Evolutionary conservation across 148 eudicot genomes (phyloP).

Genomic region (Linanthus parryae): DNA sequence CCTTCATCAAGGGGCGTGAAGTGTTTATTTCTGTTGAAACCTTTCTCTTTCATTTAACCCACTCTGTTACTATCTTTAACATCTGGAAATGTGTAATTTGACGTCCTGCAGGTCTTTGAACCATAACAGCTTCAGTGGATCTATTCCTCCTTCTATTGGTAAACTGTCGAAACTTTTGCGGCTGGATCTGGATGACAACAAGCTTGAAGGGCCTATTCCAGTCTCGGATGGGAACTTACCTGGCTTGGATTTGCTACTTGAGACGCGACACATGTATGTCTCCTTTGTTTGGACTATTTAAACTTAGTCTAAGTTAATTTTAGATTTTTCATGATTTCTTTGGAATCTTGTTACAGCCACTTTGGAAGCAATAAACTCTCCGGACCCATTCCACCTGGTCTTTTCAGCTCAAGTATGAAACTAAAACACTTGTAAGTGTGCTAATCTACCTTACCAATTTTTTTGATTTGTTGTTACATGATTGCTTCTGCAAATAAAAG

Average conservation of each 20-base stretch:
- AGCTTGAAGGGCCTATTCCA: neutral
- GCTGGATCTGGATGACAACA: neutral
- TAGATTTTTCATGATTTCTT: too few species aligned
- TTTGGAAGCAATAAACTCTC: slow-evolving; percentile 65
- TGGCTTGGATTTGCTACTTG: neutral
- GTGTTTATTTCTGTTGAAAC: neutral
- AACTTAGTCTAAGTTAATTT: neutral
- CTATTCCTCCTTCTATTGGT: too few species aligned
- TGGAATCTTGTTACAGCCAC: too few species aligned
- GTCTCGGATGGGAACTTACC: neutral
- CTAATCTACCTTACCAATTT: too few species aligned
- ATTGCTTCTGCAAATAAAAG: too few species aligned
- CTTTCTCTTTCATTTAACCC: too few species aligned
- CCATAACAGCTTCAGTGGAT: neutral
- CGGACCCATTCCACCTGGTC: slow-evolving; percentile 50
- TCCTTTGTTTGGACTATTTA: neutral
- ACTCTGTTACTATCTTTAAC: too few species aligned
- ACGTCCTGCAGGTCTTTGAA: slow-evolving; percentile 3
- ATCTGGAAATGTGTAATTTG: too few species aligned
- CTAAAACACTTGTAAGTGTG: slow-evolving; percentile 86
- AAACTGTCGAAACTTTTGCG: too few species aligned
- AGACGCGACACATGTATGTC: too few species aligned
- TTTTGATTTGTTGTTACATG: too few species aligned
- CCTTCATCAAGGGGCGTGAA: neutral
- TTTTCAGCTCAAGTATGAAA: slow-evolving; percentile 59